Conservation (phyloP, 2,329 filamentous ascomycete species). For the Aspergillus sp. region DNA sequence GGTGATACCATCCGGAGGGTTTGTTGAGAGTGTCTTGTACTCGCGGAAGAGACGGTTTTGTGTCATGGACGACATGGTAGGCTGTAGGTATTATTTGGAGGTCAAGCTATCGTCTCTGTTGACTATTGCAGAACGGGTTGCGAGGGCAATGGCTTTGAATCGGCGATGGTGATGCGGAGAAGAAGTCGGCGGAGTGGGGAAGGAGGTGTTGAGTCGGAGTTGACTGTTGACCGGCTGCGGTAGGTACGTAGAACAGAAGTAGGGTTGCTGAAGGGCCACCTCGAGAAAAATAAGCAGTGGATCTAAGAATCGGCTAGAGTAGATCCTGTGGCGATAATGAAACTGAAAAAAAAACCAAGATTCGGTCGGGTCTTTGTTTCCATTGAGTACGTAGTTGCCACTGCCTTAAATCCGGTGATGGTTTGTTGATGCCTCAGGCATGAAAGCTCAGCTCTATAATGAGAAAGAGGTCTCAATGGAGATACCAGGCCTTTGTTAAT, state of each 20-base stretch:
- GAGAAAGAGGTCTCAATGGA: no score
- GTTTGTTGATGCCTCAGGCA: slow-evolving; percentile 14
- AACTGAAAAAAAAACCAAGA: not conserved
- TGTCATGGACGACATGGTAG: slow-evolving; percentile 49
- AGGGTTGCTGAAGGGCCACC: not conserved
- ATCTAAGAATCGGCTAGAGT: not conserved
- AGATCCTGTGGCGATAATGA: not conserved
- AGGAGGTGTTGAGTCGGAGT: not conserved
- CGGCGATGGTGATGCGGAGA: not conserved
- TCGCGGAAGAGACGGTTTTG: slow-evolving; percentile 87
- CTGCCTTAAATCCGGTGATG: not conserved
- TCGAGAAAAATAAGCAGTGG: not conserved
- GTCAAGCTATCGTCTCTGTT: not conserved
- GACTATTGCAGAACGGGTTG: not conserved
- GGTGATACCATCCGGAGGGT: slow-evolving; percentile 95
- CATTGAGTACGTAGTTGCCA: not conserved
- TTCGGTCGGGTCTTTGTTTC: not conserved
- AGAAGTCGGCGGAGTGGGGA: not conserved
- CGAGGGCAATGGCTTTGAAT: not conserved
- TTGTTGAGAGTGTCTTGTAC: slow-evolving; percentile 90
- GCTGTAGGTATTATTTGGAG: not conserved
- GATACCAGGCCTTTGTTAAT: not conserved
- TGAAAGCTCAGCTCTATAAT: not conserved
- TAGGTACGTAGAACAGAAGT: not conserved
- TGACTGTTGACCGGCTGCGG: not conserved